Conservation (phyloP, 139 green algal genomes). For the Chlorella ohadii region DNA sequence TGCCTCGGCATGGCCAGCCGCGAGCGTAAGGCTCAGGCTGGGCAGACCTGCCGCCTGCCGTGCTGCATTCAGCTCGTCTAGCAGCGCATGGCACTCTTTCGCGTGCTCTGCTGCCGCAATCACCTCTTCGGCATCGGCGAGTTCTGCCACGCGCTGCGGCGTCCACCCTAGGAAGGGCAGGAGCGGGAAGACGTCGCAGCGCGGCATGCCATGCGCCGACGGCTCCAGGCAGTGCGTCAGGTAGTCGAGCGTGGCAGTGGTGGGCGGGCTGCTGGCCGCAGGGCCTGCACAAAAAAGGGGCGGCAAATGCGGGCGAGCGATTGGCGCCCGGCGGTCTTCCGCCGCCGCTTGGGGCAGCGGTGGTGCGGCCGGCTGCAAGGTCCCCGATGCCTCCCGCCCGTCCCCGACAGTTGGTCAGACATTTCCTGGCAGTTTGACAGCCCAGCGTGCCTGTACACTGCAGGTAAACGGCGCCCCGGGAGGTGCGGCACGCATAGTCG, state of each 20-base stretch:
- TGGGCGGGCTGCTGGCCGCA: conserved; percentile 9
- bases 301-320: background rate
- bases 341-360: background rate
- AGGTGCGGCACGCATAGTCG: conserved; percentile 1
- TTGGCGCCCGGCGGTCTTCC: conserved; percentile 1
- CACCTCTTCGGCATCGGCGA: conserved; percentile 21
- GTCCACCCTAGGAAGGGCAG: conserved; percentile 34
- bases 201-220: conserved; percentile 7
- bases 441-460: background rate
- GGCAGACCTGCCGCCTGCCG: background rate
- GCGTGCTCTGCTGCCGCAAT: conserved; percentile 29
- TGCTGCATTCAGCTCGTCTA: conserved; percentile 26
- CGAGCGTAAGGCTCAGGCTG: conserved; percentile 24
- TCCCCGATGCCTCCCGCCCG: background rate
- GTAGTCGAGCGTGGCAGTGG: conserved; percentile 22
- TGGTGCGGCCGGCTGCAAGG: too few relatives aligned
- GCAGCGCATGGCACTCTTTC: background rate
- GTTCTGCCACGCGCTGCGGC: conserved; percentile 12
- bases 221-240: conserved; percentile 29
- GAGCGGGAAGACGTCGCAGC: conserved; percentile 28
- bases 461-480: conserved; percentile 1
- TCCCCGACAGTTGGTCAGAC: background rate
- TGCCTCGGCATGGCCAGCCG: background rate
- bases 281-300: background rate
- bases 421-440: too few relatives aligned